Base-by-base conservation (phyloP, 371 early-diverging fungal genomes). In the Mortierella sp. region DNA sequence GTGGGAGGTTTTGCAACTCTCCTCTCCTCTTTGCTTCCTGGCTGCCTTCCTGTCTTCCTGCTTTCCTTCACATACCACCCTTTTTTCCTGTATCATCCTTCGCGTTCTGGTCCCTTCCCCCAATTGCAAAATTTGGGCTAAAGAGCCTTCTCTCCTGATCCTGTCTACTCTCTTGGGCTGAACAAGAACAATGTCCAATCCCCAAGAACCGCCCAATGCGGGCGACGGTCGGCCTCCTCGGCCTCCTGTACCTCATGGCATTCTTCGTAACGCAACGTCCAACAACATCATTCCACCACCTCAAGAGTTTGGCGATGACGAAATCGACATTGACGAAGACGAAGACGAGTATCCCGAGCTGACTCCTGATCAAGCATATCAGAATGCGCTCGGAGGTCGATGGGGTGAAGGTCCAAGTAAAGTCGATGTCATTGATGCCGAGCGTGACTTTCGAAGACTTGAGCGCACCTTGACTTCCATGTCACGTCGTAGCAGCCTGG, bases 351-450 rank as follows among this genome's bases (percentile, higher is more conserved):
- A 34, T 17, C 47, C 50, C 2, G 55, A 66, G 25, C 2, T 69
- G 22, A 56, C 72, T 0, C 56, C 56, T 4, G 72, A 71, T 2
- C 41, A 72, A 34, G 51, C 60, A 34, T 72, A 72, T 29, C 57
- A 66, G 46, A 60, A 72, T 21, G 53, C 67, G 1, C 44, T 66
- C 19, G 48, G 57, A 5, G 72, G 72, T 62, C 57, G 67, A 40
- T 72, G 72, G 72, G 72, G 72, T 48, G 72, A 72, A 49, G 72
- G 72, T 19, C 72, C 72, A 9, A 60, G 61, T 48, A 66, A 60
- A 0, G 72, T 72, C 45, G 57, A 72, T 29, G 72, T 72, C 40
- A 25, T 54, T 7, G 67, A 65, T 45, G 72, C 72, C 7, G 58
- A 66, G 22, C 66, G 59, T 7, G 61, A 65, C 22, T 72, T 66